phyloP scores from a whole-genome alignment of 768 basidiomycete genomes.

The Serendipita sp. region DNA sequence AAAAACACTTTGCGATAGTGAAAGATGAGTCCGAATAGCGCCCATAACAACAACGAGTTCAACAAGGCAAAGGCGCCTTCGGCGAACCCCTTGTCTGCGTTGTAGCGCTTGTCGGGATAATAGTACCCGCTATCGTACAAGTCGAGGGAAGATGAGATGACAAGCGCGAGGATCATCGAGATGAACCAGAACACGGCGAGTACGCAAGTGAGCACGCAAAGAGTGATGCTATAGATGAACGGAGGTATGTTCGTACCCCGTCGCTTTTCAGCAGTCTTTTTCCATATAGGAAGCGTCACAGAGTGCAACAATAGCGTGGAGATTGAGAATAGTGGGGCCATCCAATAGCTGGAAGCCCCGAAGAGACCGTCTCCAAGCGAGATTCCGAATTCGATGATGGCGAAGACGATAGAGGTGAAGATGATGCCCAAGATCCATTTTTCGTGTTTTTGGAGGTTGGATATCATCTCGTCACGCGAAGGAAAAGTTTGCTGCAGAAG shows the following conservation, averaged over 20 bases:
- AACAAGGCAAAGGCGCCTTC: background rate
- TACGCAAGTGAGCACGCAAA: background rate
- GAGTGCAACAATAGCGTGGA: background rate
- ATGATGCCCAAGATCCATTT: no score
- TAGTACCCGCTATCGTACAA: background rate
- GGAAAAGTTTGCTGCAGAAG: no score
- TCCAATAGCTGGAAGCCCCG: background rate
- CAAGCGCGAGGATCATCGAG: background rate
- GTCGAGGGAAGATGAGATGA: no score
- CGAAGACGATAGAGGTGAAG: background rate
- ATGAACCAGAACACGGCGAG: background rate
- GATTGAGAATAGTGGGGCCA: background rate
- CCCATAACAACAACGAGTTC: background rate
- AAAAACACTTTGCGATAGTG: no score
- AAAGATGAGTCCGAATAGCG: background rate
- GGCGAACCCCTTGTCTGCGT: background rate
- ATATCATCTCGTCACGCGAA: no score
- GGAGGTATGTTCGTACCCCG: background rate
- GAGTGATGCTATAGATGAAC: background rate
- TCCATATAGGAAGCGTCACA: background rate
- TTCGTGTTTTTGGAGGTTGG: no score
- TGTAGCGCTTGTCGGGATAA: background rate
- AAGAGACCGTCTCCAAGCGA: background rate
- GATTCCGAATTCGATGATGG: background rate
- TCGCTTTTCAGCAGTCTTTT: background rate